Percentiles rank a stretch among this genome's conserved stretches.
Conservation (phyloP, 345 rosid genomes). For the Sapria himalayana region DNA sequence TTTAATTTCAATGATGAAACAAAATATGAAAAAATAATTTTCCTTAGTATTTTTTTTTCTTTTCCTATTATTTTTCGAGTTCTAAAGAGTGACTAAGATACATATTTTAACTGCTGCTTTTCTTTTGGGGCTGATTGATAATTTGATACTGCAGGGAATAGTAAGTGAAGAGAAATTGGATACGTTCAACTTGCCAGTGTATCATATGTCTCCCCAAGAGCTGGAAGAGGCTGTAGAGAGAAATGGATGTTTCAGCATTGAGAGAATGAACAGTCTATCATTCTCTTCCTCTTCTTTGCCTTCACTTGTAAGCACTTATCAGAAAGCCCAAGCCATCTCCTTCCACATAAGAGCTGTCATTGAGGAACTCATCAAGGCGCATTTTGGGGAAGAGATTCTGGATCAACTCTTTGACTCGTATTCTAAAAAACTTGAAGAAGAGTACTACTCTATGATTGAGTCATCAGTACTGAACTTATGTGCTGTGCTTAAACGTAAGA, state of each 20-base stretch:
- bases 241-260: constrained; percentile 21
- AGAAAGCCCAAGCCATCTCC: constrained; percentile 15
- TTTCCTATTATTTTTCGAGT: too few species aligned
- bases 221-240: constrained; percentile 11
- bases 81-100: too few species aligned
- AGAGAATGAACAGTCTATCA: constrained; percentile 19
- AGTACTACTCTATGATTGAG: constrained; percentile 14
- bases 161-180: constrained; percentile 20
- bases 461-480: constrained; percentile 18
- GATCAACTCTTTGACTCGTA: constrained; percentile 16
- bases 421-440: constrained; percentile 11
- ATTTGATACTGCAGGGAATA: constrained; percentile 24
- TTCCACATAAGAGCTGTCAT: constrained; percentile 29
- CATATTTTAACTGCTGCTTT: too few species aligned
- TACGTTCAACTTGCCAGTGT: constrained; percentile 30
- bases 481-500: constrained; percentile 15
- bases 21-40: too few species aligned
- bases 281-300: too few species aligned
- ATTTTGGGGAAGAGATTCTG: constrained; percentile 10
- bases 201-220: constrained; percentile 26
- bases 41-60: too few species aligned
- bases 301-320: too few species aligned
- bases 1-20: too few species aligned
- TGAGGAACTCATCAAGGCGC: constrained; percentile 22
- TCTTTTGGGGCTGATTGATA: too few species aligned